phyloP scores from a whole-genome alignment of 2,329 filamentous ascomycete genomes.

The Phialocephala sp. region DNA sequence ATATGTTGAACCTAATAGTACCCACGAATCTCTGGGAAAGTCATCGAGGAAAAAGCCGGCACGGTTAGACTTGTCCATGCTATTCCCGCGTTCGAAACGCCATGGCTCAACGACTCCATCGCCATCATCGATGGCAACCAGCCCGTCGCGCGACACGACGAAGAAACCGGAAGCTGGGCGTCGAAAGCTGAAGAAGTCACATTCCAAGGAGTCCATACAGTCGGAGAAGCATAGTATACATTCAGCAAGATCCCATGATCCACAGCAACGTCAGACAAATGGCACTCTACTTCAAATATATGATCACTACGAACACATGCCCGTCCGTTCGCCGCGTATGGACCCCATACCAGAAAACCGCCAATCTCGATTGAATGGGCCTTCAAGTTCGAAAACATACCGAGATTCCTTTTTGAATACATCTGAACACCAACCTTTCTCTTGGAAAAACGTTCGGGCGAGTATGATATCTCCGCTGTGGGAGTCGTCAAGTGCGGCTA shows the following conservation, averaged over 20 bases:
- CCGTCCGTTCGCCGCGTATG: constrained; percentile 32
- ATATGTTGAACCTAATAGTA: neutral
- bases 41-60: constrained; percentile 39
- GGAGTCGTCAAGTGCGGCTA: constrained; percentile 39
- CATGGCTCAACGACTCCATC: constrained; percentile 26
- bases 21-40: constrained; percentile 21
- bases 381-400: constrained; percentile 13
- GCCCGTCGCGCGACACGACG: constrained; percentile 19
- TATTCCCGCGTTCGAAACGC: constrained; percentile 38
- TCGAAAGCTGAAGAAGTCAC: constrained; percentile 34
- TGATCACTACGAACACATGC: constrained; percentile 39
- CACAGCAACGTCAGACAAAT: constrained; percentile 23
- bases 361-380: neutral
- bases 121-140: constrained; percentile 32
- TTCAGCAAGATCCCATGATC: constrained; percentile 32
- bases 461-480: constrained; percentile 31
- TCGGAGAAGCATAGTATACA: constrained; percentile 36
- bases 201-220: constrained; percentile 38
- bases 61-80: constrained; percentile 39
- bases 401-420: neutral
- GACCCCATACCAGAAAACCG: constrained; percentile 35
- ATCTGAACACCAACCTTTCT: constrained; percentile 30
- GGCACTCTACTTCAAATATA: constrained; percentile 32
- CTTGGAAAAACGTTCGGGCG: constrained; percentile 39
- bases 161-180: constrained; percentile 21